Base-by-base conservation (phyloP, 73 alveolate genomes). In the Paramecium primaurelia region DNA sequence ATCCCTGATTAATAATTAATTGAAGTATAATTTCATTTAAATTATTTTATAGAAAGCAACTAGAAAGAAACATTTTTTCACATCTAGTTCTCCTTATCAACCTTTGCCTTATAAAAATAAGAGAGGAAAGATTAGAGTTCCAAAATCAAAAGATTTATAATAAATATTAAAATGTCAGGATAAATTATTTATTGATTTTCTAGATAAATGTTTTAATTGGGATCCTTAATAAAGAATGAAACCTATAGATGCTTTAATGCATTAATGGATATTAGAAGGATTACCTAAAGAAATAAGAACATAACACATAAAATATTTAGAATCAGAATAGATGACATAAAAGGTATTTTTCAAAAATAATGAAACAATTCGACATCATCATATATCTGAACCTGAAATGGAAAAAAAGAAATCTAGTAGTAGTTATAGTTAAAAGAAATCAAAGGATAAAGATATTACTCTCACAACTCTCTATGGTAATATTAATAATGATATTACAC, bases 231-330 rank as follows among this genome's bases (percentile, higher is more conserved):
- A 96, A 86, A 94, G 99, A 94, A 80, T 97, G 77, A 94, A 95
- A 40, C 98, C 99, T 20, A 96, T 95, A 38, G 98, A 97, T 92
- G 99, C 98, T 1, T 87, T 97, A 30, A 85, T 93, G 92, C 99
- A 97, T 95, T 91, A 93, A 22, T 95, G 98, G 97, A 94, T 95
- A n/a, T 59, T 93, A 58, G 98, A 95, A 77, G 97, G 95, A 25
- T 44, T 92, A 51, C 94, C 94, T 6, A 83, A 40, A 32, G 94
- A 89, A 49, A 89, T 89, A 3, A 44, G 94, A 36, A 44, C 69
- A 42, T 32, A 89, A 73, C 94, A 89, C 58, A 64, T 89, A 2
- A 36, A 89, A 47, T 71, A 89, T 71, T 51, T 89, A 54, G 75
- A 89, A 69, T 71, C 91, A 5, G 91, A 80, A 80, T 25, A 80